phyloP scores from a whole-genome alignment of 345 rosid species.

The Populus pruinosa region DNA sequence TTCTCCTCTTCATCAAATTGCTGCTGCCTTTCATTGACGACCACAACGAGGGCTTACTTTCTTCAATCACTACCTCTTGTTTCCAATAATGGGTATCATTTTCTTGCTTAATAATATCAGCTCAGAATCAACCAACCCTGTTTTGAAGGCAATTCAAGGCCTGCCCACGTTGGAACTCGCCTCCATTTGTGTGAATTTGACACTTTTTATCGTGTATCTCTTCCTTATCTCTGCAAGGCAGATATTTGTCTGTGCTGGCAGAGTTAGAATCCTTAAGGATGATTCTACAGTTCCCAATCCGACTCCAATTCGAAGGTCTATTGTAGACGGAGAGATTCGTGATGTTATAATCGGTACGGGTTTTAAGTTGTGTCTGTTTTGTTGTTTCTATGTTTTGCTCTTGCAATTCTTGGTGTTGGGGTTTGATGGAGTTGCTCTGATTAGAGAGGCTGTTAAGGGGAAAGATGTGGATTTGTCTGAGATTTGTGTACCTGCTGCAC shows the following conservation, averaged over 20 bases:
- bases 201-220: slow-evolving; percentile 61
- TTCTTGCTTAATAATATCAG: not conserved
- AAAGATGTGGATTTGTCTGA: slow-evolving; percentile 53
- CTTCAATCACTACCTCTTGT: slow-evolving; percentile 15
- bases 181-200: slow-evolving; percentile 64
- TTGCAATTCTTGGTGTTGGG: slow-evolving; percentile 69
- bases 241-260: slow-evolving; percentile 58
- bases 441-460: slow-evolving; percentile 46
- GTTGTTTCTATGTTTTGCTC: slow-evolving; percentile 71
- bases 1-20: slow-evolving; percentile 5
- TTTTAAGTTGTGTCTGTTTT: slow-evolving; percentile 59
- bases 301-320: slow-evolving; percentile 39
- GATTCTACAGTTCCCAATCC: slow-evolving; percentile 45
- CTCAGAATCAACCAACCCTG: slow-evolving; percentile 12
- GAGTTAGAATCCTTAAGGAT: slow-evolving; percentile 61
- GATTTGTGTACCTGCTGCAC: slow-evolving; percentile 60
- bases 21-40: slow-evolving; percentile 20
- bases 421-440: slow-evolving; percentile 63
- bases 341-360: slow-evolving; percentile 46
- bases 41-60: slow-evolving; percentile 31
- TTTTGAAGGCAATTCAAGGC: slow-evolving; percentile 38
- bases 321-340: slow-evolving; percentile 46
- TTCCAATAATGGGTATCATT: slow-evolving; percentile 17
- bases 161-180: slow-evolving; percentile 63
- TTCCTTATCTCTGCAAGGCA: slow-evolving; percentile 58